phyloP scores from a whole-genome alignment of 2,329 filamentous ascomycete genomes.

The Coleophoma cylindrospora region DNA sequence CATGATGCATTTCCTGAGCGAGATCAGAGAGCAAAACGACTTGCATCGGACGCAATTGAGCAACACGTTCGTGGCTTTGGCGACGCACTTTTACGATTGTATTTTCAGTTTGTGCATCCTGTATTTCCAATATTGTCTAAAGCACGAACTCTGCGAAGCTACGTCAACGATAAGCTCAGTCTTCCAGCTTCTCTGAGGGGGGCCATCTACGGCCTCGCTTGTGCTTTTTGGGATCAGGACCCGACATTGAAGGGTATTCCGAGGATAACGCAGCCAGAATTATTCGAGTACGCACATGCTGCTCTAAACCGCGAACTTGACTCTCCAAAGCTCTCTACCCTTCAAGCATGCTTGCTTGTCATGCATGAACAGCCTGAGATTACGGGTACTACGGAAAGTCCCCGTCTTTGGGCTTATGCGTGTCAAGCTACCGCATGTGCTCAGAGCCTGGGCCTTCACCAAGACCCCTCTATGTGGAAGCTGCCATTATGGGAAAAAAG shows the following conservation, averaged over 20 bases:
- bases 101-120: constrained; percentile 40
- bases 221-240: constrained; percentile 36
- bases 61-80: constrained; percentile 34
- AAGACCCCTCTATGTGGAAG: constrained; percentile 36
- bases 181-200: constrained; percentile 40
- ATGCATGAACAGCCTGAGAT: constrained; percentile 39
- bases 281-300: constrained; percentile 36
- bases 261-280: constrained; percentile 35
- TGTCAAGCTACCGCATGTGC: constrained; percentile 38
- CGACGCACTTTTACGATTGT: constrained; percentile 36
- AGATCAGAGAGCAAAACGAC: constrained; percentile 31
- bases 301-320: constrained; percentile 40
- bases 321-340: constrained; percentile 37
- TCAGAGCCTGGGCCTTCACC: constrained; percentile 41
- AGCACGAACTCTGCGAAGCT: constrained; percentile 34
- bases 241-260: constrained; percentile 22
- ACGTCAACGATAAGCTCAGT: constrained; percentile 29
- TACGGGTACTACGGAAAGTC: constrained; percentile 41
- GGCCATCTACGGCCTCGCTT: constrained; percentile 38
- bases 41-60: constrained; percentile 38
- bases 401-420: constrained; percentile 37
- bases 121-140: constrained; percentile 39
- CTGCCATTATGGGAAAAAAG: constrained; percentile 37
- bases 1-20: constrained; percentile 39
- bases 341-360: constrained; percentile 42